Conservation (phyloP, 139 green algal genomes). For the Tetradesmus obliquus region DNA sequence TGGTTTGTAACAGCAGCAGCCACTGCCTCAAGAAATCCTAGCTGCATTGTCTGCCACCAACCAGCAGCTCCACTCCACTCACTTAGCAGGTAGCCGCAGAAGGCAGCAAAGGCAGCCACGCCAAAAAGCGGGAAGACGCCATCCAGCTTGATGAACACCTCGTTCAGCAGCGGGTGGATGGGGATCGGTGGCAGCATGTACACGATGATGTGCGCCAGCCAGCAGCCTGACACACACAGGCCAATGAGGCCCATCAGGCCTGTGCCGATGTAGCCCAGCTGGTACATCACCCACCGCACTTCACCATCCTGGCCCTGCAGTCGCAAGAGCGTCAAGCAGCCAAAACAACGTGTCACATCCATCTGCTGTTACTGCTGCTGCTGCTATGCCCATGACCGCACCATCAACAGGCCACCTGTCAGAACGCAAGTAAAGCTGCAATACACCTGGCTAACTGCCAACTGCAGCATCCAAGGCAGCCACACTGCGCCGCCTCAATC, state of each 20-base stretch:
- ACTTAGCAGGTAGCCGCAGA: slow-evolving; percentile 96
- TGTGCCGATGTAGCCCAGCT: slow-evolving; percentile 87
- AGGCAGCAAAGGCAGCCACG: slow-evolving; percentile 88
- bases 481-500: too few relatives aligned
- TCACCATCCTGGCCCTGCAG: slow-evolving; percentile 85
- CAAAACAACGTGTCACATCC: background rate
- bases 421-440: background rate
- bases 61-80: slow-evolving; percentile 6
- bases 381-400: background rate
- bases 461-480: background rate
- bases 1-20: background rate
- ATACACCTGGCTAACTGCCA: background rate
- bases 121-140: slow-evolving; percentile 92
- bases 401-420: background rate
- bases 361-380: background rate
- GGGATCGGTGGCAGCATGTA: slow-evolving; percentile 92
- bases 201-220: slow-evolving; percentile 95
- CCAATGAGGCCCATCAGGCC: slow-evolving; percentile 79
- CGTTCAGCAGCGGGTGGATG: slow-evolving; percentile 90
- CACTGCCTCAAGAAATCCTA: background rate
- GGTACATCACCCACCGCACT: slow-evolving; percentile 81
- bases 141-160: slow-evolving; percentile 90
- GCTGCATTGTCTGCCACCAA: background rate
- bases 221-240: slow-evolving; percentile 78
- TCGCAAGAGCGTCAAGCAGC: background rate